Evolutionary conservation across 495 filamentous ascomycete species (phyloP).

Genomic region (Penicilliopsis zonata): DNA sequence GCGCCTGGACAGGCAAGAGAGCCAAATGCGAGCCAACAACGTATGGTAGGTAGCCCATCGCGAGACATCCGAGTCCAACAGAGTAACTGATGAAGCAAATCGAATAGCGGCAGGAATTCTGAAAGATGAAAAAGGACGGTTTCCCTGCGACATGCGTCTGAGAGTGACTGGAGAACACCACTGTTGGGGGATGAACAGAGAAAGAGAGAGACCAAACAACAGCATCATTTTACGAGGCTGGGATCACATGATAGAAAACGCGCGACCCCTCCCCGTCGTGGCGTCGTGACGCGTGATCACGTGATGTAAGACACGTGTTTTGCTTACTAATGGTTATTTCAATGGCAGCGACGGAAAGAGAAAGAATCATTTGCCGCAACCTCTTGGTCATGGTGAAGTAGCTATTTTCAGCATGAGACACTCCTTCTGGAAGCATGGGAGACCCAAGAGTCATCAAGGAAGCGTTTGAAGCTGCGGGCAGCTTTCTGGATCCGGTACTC

Average conservation of each 20-base stretch:
- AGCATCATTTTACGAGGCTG: not conserved
- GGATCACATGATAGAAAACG: constrained; percentile 3
- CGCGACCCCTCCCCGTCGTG: no score
- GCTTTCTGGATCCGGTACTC: constrained; percentile 32
- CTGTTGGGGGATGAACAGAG: constrained; percentile 13
- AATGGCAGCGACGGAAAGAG: not conserved
- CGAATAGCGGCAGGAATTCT: constrained; percentile 1
- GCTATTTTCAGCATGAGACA: not conserved
- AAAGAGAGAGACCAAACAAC: constrained; percentile 3
- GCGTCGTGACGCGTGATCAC: constrained; percentile 12
- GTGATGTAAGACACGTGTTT: constrained; percentile 3
- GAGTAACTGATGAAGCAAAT: constrained; percentile 5
- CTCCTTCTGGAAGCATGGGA: constrained; percentile 15
- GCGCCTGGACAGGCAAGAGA: constrained; percentile 21
- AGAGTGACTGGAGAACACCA: constrained; percentile 10
- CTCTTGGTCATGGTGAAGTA: not conserved
- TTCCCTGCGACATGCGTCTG: constrained; percentile 9
- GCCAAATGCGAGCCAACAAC: constrained; percentile 9
- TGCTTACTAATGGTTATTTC: constrained; percentile 1
- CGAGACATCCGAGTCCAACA: constrained; percentile 11
- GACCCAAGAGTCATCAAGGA: constrained; percentile 9
- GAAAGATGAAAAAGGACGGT: constrained; percentile 2
- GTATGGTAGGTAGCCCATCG: constrained; percentile 2
- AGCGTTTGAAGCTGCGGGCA: constrained; percentile 25
- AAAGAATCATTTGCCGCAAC: not conserved